A percentile compares a stretch with the other conserved stretches of the same genome.
phyloP scores from a whole-genome alignment of 148 eudicot genomes.

The Silene latifolia region DNA sequence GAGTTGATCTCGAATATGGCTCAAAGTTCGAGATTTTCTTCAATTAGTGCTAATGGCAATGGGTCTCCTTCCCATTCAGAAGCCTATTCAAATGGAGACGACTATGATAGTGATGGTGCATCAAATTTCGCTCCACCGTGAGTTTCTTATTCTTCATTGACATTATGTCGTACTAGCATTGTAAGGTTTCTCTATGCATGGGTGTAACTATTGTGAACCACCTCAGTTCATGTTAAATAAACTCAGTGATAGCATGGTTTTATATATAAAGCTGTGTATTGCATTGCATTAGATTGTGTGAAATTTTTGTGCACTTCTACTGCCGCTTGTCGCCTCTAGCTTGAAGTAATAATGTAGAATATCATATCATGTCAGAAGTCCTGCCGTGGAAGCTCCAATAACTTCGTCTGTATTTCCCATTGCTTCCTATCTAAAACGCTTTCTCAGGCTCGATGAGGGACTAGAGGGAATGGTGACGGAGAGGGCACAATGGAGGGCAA shows the following conservation, averaged over 20 bases:
- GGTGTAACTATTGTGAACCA: not conserved
- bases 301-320: not conserved
- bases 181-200: not conserved
- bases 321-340: not conserved
- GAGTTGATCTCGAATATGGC: slow-evolving; percentile 57
- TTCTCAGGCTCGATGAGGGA: too few species aligned
- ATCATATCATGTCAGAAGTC: not conserved
- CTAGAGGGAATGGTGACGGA: too few species aligned
- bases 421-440: too few species aligned
- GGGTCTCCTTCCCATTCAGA: slow-evolving; percentile 67
- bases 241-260: slow-evolving; percentile 1
- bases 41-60: slow-evolving; percentile 62
- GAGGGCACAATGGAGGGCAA: too few species aligned
- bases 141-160: slow-evolving; percentile 29
- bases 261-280: not conserved
- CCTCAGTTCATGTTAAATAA: not conserved
- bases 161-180: not conserved
- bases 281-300: not conserved
- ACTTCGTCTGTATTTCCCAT: too few species aligned
- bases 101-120: slow-evolving; percentile 87
- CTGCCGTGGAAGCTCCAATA: not conserved
- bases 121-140: slow-evolving; percentile 89
- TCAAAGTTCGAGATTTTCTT: slow-evolving; percentile 62
- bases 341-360: not conserved
- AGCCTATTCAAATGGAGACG: slow-evolving; percentile 66